Evolutionary conservation across 2,329 filamentous ascomycete genomes (phyloP), one percentile per base, ranked within the genome.

Genomic region (Colletotrichum higginsianum): DNA sequence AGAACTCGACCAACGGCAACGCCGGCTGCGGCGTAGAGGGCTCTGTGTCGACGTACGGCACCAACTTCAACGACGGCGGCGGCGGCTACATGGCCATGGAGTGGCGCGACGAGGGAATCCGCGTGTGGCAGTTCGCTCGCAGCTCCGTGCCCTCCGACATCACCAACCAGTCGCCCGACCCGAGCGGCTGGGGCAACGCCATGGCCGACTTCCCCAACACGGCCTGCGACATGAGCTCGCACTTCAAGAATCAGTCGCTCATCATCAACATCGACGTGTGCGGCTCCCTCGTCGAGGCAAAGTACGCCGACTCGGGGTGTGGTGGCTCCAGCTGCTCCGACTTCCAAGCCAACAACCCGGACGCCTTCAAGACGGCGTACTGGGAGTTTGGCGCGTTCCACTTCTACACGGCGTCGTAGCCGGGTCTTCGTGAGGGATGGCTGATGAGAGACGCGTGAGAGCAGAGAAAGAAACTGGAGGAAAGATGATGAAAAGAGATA

Each of bases 261-360:
- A 86, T 92, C 73, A 86, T 86, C 52, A 92, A 93, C 75, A 92
- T 92, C 73, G 88, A 91, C 77, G 80, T 93, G 9, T 93, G 91
- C 74, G 91, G 91, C 0, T 79, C 86, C 50, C 83, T 88, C 74
- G 87, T 86, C 4, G 86, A 86, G 56, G 81, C 80, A 3, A 79
- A 82, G 44, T 89, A 85, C 75, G 79, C 80, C 2, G 74, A 79
- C 15, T 87, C 87, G 23, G 85, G 83, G 64, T 86, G 85, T 80
- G 74, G 79, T 77, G 80, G 71, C n/a, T 65, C 61, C 26, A 90
- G 85, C 66, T 92, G 90, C 76, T 82, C 82, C 4, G 84, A 88
- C 61, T 88, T 84, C 73, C 90, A 92, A 9, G 86, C 89, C 7
- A 87, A 86, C 65, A 87, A 89, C 74, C 89, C 86, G 23, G 80